A percentile compares a stretch with the other conserved stretches of the same genome.
phyloP scores from a whole-genome alignment of 2,329 filamentous ascomycete species.

The Pezicula radicicola region DNA sequence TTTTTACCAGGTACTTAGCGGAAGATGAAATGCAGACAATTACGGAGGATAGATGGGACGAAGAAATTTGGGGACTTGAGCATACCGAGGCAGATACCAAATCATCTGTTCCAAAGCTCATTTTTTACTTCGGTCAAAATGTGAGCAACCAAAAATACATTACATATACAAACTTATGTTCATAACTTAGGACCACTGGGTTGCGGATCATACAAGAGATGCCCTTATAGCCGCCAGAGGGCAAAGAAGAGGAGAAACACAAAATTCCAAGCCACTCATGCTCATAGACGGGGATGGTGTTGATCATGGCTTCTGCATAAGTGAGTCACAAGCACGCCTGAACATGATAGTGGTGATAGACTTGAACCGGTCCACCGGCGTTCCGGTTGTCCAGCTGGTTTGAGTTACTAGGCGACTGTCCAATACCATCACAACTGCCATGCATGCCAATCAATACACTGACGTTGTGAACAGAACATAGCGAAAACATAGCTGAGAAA shows the following conservation, averaged over 20 bases:
- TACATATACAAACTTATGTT: not conserved
- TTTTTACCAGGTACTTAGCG: slow-evolving; percentile 41
- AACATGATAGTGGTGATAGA: not conserved
- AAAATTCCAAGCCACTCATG: slow-evolving; percentile 39
- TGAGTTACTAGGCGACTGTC: too few relatives aligned
- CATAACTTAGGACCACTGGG: slow-evolving; percentile 52
- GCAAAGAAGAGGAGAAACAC: slow-evolving; percentile 24
- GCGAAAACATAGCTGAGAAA: slow-evolving; percentile 43
- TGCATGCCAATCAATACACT: too few relatives aligned
- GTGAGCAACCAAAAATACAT: slow-evolving; percentile 10
- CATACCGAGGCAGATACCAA: slow-evolving; percentile 24
- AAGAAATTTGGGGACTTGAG: slow-evolving; percentile 53
- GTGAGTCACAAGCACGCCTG: slow-evolving; percentile 33
- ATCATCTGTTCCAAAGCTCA: slow-evolving; percentile 44
- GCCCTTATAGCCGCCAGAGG: slow-evolving; percentile 47
- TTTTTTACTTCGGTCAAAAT: slow-evolving; percentile 55
- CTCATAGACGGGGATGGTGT: slow-evolving; percentile 53
- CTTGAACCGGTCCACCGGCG: too few relatives aligned
- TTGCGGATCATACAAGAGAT: slow-evolving; percentile 53
- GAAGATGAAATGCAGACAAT: slow-evolving; percentile 59
- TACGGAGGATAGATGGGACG: slow-evolving; percentile 54
- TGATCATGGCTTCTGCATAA: slow-evolving; percentile 60
- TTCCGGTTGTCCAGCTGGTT: too few relatives aligned
- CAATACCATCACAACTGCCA: too few relatives aligned
- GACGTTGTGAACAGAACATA: slow-evolving; percentile 31